These are phyloP conservation scores for Penicillium flavigenum DNA, from an alignment of 495 filamentous ascomycete genomes.

Conservation along the genomic window DNA sequence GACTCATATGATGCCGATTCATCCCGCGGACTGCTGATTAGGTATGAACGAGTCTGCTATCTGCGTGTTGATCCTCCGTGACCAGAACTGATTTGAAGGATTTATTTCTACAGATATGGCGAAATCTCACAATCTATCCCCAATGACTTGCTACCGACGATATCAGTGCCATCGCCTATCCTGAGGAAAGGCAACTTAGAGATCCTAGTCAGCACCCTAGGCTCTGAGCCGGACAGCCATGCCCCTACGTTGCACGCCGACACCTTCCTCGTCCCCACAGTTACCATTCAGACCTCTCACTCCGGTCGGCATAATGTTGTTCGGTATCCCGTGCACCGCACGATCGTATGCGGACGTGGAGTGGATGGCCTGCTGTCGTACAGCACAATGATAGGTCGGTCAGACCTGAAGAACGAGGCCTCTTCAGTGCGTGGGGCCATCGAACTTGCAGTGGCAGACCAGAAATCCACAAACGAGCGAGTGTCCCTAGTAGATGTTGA, in stretches of 20 bases:
- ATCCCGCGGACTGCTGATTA: conserved; percentile 55
- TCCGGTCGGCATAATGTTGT: conserved; percentile 61
- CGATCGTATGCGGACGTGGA: conserved; percentile 71
- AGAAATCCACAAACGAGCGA: conserved; percentile 30
- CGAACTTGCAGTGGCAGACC: conserved; percentile 44
- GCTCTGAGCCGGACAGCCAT: conserved; percentile 37
- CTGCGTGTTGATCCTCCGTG: neutral
- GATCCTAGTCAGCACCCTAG: conserved; percentile 66
- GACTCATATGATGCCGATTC: conserved; percentile 46
- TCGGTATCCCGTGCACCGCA: conserved; percentile 82
- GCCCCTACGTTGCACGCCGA: conserved; percentile 53
- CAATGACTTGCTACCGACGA: conserved; percentile 51
- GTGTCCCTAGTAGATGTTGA: conserved; percentile 55
- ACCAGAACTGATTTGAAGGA: neutral
- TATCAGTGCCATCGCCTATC: conserved; percentile 65
- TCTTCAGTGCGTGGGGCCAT: conserved; percentile 55
- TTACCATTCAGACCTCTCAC: conserved; percentile 63
- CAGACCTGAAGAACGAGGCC: conserved; percentile 36
- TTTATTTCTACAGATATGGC: conserved; percentile 46
- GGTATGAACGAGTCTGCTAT: conserved; percentile 36
- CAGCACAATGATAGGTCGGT: conserved; percentile 42
- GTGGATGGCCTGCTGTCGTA: conserved; percentile 54
- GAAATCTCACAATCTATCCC: conserved; percentile 45
- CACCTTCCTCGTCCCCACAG: conserved; percentile 66
- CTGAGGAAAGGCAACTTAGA: conserved; percentile 71